These are phyloP conservation scores for Ambrosiella beaveri DNA, from an alignment of 2,329 filamentous ascomycete genomes.

Conservation along the genomic window DNA sequence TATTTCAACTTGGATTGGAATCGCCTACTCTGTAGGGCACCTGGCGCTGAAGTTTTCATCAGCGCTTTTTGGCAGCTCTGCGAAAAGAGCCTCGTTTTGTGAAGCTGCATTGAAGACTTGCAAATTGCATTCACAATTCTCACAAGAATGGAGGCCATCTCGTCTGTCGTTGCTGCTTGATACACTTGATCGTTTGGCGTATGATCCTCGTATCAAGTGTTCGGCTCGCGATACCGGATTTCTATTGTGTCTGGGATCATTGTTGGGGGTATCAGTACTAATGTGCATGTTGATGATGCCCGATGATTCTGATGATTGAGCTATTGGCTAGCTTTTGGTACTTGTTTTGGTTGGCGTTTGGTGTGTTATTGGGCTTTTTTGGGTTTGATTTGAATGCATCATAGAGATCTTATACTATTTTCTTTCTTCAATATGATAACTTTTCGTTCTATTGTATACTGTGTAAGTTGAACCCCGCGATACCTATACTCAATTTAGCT, in stretches of 20 bases:
- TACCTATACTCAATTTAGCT: neutral
- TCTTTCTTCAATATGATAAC: neutral
- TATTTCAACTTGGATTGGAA: neutral
- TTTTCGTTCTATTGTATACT: neutral
- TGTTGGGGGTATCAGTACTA: constrained; percentile 8
- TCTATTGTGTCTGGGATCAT: constrained; percentile 8
- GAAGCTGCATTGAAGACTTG: neutral
- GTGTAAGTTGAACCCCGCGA: too few species aligned
- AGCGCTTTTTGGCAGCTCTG: neutral
- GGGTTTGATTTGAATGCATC: neutral
- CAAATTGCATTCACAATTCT: neutral
- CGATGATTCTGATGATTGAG: constrained; percentile 6
- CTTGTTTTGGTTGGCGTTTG: neutral
- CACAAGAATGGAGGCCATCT: neutral
- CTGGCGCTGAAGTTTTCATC: neutral
- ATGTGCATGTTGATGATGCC: constrained; percentile 8
- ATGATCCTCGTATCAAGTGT: constrained; percentile 9
- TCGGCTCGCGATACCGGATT: constrained; percentile 7
- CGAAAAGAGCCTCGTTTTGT: too few species aligned
- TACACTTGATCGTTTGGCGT: neutral
- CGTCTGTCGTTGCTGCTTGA: neutral
- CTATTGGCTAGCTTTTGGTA: neutral
- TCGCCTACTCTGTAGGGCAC: neutral
- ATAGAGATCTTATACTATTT: constrained; percentile 11
- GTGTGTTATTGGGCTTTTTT: neutral